These are phyloP conservation scores for Yarrowia sp. DNA, from an alignment of 805 yeast species.

Conservation along the genomic window DNA sequence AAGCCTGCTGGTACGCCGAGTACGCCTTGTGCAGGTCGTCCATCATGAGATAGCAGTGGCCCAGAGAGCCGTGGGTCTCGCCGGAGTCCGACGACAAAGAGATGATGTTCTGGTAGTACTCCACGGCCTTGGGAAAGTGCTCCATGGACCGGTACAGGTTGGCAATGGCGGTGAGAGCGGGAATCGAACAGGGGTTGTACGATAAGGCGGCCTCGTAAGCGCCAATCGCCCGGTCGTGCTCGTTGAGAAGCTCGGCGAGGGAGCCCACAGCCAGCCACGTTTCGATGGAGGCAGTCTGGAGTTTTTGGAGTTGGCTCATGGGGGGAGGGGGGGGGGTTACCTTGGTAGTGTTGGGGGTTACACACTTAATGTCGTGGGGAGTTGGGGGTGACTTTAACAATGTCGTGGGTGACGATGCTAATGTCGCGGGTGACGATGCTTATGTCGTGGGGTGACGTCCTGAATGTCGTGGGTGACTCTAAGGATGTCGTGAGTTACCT, in stretches of 20 bases:
- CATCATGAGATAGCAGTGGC: constrained; percentile 95
- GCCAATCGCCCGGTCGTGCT: constrained; percentile 84
- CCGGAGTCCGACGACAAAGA: constrained; percentile 85
- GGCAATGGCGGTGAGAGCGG: constrained; percentile 84
- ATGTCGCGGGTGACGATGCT: not conserved
- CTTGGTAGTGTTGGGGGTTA: too few species aligned
- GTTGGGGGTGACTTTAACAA: not conserved
- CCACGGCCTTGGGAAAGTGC: constrained; percentile 93
- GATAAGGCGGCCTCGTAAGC: constrained; percentile 88
- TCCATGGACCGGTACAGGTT: constrained; percentile 87
- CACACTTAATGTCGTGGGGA: too few species aligned
- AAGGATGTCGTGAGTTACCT: not conserved
- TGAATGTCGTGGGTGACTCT: not conserved
- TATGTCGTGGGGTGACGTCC: too few species aligned
- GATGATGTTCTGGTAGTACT: constrained; percentile 86
- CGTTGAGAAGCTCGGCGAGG: constrained; percentile 87
- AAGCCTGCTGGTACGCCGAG: constrained; percentile 94
- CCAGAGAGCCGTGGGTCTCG: constrained; percentile 93
- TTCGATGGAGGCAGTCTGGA: constrained; percentile 52
- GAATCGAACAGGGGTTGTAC: constrained; percentile 84
- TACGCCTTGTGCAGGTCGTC: constrained; percentile 96
- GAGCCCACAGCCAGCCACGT: constrained; percentile 92
- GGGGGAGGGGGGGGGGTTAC: not conserved
- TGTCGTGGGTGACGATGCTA: not conserved
- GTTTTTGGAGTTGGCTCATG: constrained; percentile 41